Evolutionary conservation across 352 stramenopile genomes (phyloP).

Genomic region (Globisporangium carolinianum): DNA sequence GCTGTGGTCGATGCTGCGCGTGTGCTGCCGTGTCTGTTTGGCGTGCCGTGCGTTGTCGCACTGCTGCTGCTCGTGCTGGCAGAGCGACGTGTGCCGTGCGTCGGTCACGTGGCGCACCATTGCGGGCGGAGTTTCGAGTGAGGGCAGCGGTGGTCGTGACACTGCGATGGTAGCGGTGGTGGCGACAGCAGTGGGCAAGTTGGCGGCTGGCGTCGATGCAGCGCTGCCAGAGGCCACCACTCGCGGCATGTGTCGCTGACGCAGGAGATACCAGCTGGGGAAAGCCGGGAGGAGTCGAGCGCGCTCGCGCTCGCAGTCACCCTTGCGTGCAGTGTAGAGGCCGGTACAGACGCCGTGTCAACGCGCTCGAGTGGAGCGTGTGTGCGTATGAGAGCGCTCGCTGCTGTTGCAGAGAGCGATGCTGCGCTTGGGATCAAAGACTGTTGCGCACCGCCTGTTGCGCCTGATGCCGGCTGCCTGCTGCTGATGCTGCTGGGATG

Average conservation of each 20-base stretch:
- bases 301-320: neutral
- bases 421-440: neutral
- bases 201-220: neutral
- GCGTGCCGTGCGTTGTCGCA: too few relatives aligned
- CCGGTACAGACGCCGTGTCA: neutral
- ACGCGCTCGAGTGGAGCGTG: too few relatives aligned
- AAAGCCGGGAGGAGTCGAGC: neutral
- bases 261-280: neutral
- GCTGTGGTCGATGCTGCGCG: neutral
- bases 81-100: neutral
- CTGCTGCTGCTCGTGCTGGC: slow-evolving; percentile 1
- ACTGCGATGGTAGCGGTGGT: neutral
- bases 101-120: slow-evolving; percentile 5
- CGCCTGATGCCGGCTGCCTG: too few relatives aligned
- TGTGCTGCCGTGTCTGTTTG: neutral
- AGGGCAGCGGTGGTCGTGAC: neutral
- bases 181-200: neutral
- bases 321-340: neutral
- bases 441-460: too few relatives aligned
- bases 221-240: neutral
- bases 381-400: neutral
- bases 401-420: neutral
- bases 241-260: slow-evolving; percentile 9
- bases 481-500: too few relatives aligned
- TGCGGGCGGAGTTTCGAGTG: slow-evolving; percentile 2